phyloP scores from a whole-genome alignment of 257 asterid species.

The Fraxinus pennsylvanica region DNA sequence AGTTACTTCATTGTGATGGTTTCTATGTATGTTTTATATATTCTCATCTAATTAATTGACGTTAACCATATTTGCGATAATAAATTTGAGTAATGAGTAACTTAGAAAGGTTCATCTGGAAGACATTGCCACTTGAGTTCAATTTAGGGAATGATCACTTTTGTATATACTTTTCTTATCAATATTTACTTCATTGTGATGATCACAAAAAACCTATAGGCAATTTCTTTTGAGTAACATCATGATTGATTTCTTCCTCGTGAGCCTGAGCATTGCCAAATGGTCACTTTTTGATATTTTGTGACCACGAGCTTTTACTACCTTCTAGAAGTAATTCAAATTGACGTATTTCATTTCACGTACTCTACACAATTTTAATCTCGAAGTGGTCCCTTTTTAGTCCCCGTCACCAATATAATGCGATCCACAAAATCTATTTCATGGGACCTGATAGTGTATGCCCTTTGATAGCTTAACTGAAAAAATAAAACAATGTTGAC shows the following conservation, averaged over 20 bases:
- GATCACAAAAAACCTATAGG: background rate
- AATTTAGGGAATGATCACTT: no score
- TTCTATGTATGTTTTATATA: no score
- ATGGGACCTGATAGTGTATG: background rate
- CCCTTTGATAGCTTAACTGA: background rate
- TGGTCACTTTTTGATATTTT: background rate
- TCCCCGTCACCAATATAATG: background rate
- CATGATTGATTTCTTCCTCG: background rate
- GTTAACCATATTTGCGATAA: no score
- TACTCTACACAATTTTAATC: background rate
- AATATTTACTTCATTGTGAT: no score
- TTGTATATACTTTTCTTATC: no score
- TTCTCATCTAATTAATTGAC: no score
- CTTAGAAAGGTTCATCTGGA: no score
- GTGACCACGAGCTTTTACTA: background rate
- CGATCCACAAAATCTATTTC: background rate
- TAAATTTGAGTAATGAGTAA: no score
- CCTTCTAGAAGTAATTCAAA: background rate
- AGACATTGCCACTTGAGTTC: no score
- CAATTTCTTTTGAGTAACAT: background rate
- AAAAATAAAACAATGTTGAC: background rate
- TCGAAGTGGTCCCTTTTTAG: background rate
- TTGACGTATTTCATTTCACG: background rate
- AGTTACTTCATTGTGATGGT: no score
- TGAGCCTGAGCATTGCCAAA: background rate